Conservation (phyloP, 2,329 filamentous ascomycete species). For the Colletotrichum coccodes region DNA sequence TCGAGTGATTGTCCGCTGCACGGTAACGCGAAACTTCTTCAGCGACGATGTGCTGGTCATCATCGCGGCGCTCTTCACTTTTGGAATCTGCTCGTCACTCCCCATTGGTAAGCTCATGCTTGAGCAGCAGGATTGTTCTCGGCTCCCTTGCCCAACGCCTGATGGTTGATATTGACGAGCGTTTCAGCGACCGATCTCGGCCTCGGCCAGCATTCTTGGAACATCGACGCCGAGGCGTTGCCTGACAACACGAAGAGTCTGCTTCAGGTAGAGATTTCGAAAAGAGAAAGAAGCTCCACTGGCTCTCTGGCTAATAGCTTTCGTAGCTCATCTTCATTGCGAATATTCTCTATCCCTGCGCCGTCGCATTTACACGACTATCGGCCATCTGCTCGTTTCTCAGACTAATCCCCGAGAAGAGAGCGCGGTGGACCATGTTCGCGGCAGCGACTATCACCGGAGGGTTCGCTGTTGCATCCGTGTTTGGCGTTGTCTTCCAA, state of each 20-base stretch:
- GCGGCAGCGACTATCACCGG: not conserved
- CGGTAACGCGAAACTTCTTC: conserved; percentile 25
- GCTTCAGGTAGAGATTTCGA: not conserved
- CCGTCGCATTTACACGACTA: conserved; percentile 15
- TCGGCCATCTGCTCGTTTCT: conserved; percentile 20
- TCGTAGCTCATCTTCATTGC: conserved; percentile 21
- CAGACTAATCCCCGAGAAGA: not conserved
- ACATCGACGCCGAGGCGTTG: conserved; percentile 4
- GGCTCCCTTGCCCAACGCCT: no score
- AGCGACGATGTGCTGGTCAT: conserved; percentile 30
- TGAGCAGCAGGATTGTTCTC: no score
- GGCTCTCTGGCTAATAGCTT: not conserved
- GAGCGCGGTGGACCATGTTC: not conserved
- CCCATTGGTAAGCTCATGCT: conserved; percentile 9
- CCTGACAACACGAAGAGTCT: not conserved
- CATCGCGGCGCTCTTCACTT: conserved; percentile 26
- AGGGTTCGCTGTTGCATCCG: conserved; percentile 3
- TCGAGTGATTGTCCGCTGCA: conserved; percentile 24
- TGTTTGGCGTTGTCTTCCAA: conserved; percentile 22
- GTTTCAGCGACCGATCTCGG: conserved; percentile 19
- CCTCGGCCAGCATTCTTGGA: conserved; percentile 24
- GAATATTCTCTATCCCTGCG: conserved; percentile 20
- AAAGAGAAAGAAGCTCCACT: not conserved
- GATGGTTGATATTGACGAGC: not conserved
- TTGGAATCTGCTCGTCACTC: conserved; percentile 22